Percentiles rank a stretch among this genome's conserved stretches.
Evolutionary conservation across 2,329 filamentous ascomycete genomes (phyloP).

Genomic region (Trichophyton schoenleinii): DNA sequence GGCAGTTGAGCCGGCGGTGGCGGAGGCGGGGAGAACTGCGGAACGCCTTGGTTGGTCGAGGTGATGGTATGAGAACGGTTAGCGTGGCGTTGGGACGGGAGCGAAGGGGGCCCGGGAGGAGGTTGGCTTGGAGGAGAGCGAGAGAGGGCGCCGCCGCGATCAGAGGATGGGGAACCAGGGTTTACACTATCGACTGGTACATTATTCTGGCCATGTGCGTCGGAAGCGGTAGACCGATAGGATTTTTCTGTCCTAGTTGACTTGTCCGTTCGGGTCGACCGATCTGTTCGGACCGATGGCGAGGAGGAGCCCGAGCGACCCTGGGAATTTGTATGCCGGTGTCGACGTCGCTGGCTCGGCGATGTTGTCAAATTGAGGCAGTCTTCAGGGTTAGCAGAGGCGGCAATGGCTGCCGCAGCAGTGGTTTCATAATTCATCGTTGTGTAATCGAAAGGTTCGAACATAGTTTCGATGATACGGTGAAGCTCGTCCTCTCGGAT

Average conservation of each 20-base stretch:
- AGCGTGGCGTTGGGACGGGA: constrained; percentile 6
- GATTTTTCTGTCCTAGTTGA: not conserved
- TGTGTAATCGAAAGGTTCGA: constrained; percentile 92
- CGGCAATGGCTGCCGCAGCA: constrained; percentile 31
- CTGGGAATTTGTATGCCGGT: constrained; percentile 23
- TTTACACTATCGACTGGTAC: not conserved
- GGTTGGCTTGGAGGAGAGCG: constrained; percentile 17
- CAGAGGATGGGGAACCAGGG: constrained; percentile 6
- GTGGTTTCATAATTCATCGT: constrained; percentile 60
- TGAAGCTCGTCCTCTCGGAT: constrained; percentile 91
- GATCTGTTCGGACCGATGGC: constrained; percentile 22
- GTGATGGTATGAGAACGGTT: constrained; percentile 18
- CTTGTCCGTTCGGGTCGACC: constrained; percentile 16
- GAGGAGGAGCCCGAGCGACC: constrained; percentile 23
- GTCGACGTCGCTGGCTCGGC: constrained; percentile 19
- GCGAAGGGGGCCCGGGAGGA: constrained; percentile 12
- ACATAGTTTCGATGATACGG: constrained; percentile 84
- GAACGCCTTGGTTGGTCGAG: constrained; percentile 13
- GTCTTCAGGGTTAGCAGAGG: constrained; percentile 30
- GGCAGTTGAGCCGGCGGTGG: constrained; percentile 16
- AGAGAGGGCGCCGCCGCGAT: not conserved
- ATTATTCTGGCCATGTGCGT: constrained; percentile 12
- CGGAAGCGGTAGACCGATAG: constrained; percentile 16
- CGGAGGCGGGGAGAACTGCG: constrained; percentile 27
- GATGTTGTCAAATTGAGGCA: constrained; percentile 18